These are phyloP conservation scores for Cornus suecica DNA, from an alignment of 148 eudicot species.

Conservation along the genomic window DNA sequence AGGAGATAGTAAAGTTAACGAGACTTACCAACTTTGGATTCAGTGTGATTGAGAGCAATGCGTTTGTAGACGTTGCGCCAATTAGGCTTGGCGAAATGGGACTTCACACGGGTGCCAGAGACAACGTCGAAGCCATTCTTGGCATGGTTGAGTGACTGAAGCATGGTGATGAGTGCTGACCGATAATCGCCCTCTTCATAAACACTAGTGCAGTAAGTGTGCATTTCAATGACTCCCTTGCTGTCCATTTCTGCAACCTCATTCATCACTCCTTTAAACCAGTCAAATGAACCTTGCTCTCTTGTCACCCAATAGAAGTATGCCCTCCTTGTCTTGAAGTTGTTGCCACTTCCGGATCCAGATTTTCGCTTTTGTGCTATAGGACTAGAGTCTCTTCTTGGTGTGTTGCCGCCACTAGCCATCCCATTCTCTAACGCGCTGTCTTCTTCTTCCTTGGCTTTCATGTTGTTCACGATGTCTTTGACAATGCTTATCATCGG, in stretches of 20 bases:
- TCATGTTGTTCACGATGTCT: slow-evolving; percentile 55
- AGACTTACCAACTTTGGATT: slow-evolving; percentile 35
- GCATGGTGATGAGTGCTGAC: slow-evolving; percentile 50
- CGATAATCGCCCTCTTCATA: slow-evolving; percentile 57
- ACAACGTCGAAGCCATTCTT: slow-evolving; percentile 53
- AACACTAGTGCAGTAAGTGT: slow-evolving; percentile 53
- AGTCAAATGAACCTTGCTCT: slow-evolving; percentile 59
- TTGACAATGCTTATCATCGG: slow-evolving; percentile 58
- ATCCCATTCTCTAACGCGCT: slow-evolving; percentile 26
- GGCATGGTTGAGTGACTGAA: slow-evolving; percentile 49
- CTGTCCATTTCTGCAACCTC: slow-evolving; percentile 45
- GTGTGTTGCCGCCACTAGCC: not conserved
- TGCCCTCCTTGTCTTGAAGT: slow-evolving; percentile 41
- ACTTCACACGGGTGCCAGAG: slow-evolving; percentile 47
- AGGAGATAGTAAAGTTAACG: not conserved
- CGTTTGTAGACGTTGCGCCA: slow-evolving; percentile 53
- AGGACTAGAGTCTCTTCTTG: not conserved
- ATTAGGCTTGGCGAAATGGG: slow-evolving; percentile 54
- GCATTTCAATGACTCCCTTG: slow-evolving; percentile 49
- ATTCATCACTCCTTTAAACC: slow-evolving; percentile 57
- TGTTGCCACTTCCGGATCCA: slow-evolving; percentile 13
- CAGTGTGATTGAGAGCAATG: slow-evolving; percentile 42
- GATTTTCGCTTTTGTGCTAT: not conserved
- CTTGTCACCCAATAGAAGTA: slow-evolving; percentile 60
- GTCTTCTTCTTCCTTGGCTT: slow-evolving; percentile 34